Base-by-base conservation (phyloP, 1,139 yeast species). In the Pichia cactophila region DNA sequence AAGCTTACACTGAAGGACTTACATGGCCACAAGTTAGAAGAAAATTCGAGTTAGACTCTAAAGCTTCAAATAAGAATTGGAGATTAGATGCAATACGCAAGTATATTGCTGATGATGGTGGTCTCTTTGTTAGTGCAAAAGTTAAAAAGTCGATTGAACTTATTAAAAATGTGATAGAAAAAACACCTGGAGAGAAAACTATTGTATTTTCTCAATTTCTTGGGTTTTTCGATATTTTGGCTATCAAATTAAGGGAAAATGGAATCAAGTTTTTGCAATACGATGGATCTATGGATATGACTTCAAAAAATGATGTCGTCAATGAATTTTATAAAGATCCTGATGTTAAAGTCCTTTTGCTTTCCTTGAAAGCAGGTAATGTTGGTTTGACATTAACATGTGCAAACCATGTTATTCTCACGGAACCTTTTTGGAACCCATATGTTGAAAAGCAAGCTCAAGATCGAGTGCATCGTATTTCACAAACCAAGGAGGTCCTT, bases 371-470 rank as follows among this genome's bases (percentile, higher is more conserved):
- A 61, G 96, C 97, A 1, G 97, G 97, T 58, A 89, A 87, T 63
- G 92, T 89, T 14, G 97, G 97, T 7, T 73, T 90, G 54, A 90
- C 97, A 0, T 72, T 90, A 56, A 90, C 97, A 0, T 86, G 95
- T 69, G 97, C 97, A 0, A 85, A 88, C 41, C 96, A 88, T 64
- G 95, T 90, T 11, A 79, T 90, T 46, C 77, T 90, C 12, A 77
- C 87, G 73, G 97, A 90, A 64, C 97, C 97, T 16, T 90, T 88
- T 63, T 90, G 97, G 97, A 90, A 90, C 62, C 97, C 97, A 1
- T 90, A 77, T 65, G 96, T 90, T 4, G 97, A 90, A 66, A 95
- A 86, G 44, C 97, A 90, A 68, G 97, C 97, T 0, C 88, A 86
- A 77, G 97, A 88, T 65, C 78, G 98, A 57, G 95, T 94, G 7